phyloP scores from a whole-genome alignment of 495 filamentous ascomycete species.

The Xylaria acuta region DNA sequence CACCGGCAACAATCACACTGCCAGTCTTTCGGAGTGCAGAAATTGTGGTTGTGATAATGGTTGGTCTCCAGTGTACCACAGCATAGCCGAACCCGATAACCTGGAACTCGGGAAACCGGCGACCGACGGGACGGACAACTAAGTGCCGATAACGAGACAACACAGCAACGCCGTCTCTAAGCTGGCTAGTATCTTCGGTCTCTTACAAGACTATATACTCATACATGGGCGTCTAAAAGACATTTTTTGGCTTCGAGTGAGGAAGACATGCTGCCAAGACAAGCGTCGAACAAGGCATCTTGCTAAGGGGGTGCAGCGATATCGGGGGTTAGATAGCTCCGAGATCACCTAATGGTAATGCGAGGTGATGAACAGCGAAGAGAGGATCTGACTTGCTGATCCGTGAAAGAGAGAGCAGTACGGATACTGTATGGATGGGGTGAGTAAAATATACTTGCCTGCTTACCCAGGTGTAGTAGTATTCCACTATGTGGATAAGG shows the following conservation, averaged over 20 bases:
- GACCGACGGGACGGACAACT: background rate
- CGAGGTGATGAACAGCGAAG: background rate
- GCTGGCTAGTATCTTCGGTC: background rate
- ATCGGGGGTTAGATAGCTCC: background rate
- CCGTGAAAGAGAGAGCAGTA: background rate
- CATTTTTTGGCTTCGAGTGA: no score
- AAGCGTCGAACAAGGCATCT: background rate
- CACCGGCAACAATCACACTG: background rate
- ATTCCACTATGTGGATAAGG: background rate
- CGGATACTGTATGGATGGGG: background rate
- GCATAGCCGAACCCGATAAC: constrained; percentile 4
- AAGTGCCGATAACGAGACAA: background rate
- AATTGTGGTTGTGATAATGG: background rate
- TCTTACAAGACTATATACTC: background rate
- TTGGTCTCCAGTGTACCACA: background rate
- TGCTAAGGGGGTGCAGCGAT: background rate
- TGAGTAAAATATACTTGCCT: background rate
- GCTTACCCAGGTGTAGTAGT: background rate
- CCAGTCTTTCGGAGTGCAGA: background rate
- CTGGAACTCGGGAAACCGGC: background rate
- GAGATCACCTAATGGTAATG: background rate
- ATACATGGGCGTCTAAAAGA: background rate
- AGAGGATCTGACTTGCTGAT: background rate
- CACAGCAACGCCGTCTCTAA: background rate
- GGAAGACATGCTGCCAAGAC: background rate